A percentile compares a stretch with the other conserved stretches of the same genome.
Conservation (phyloP, 805 yeast species). For the Cyberlindnera saturnus region DNA sequence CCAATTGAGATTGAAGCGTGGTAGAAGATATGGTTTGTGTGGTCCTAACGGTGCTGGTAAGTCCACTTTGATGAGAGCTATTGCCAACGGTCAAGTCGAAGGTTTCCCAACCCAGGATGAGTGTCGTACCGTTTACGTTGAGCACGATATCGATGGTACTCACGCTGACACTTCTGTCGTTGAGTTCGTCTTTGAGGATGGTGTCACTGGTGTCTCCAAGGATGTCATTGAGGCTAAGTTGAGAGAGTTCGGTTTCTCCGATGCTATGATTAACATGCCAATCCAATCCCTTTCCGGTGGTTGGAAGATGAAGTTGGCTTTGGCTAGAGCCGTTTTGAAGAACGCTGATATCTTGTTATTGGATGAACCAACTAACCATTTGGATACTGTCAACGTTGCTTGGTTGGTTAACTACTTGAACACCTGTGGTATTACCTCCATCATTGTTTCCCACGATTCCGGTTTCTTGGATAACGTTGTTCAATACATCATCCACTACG, state of each 20-base stretch:
- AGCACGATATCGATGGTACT: conserved; percentile 98
- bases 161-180: conserved; percentile 93
- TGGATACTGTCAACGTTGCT: conserved; percentile 99
- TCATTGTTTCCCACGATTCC: conserved; percentile 98
- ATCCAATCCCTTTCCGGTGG: conserved; percentile 98
- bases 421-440: conserved; percentile 98
- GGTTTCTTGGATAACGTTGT: conserved; percentile 97
- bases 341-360: conserved; percentile 96
- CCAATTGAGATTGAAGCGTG: conserved; percentile 97
- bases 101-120: conserved; percentile 99
- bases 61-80: conserved; percentile 96
- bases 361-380: conserved; percentile 99
- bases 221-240: conserved; percentile 72
- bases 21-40: conserved; percentile 98
- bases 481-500: conserved; percentile 99
- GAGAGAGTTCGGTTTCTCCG: conserved; percentile 87
- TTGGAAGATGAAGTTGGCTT: conserved; percentile 99
- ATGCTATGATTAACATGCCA: conserved; percentile 90
- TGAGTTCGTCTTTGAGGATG: conserved; percentile 85
- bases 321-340: conserved; percentile 98
- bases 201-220: conserved; percentile 50
- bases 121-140: conserved; percentile 98
- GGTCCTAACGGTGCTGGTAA: conserved; percentile 99
- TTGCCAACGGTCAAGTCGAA: conserved; percentile 97
- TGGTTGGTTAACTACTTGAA: conserved; percentile 99